These are phyloP conservation scores for Pichia exigua DNA, from an alignment of 805 yeast species.

Conservation along the genomic window DNA sequence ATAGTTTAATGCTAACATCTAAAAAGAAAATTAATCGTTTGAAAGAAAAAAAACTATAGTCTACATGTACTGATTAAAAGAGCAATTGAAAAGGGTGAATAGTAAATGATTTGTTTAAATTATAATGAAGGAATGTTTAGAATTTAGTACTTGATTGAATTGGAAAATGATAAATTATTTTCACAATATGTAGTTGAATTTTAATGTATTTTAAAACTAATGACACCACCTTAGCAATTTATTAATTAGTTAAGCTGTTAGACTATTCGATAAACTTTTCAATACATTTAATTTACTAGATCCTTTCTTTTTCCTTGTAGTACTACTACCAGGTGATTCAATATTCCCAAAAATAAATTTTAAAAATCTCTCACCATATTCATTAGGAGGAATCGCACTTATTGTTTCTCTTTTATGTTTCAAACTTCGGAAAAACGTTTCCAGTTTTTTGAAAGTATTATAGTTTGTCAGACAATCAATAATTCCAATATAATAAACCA, in stretches of 20 bases:
- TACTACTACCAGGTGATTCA: conserved; percentile 8
- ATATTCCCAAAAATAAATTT: conserved; percentile 42
- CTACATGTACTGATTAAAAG: neutral
- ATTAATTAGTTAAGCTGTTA: neutral
- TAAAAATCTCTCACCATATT: conserved; percentile 83
- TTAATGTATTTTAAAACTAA: neutral
- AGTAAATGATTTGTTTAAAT: too few species aligned
- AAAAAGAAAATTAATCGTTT: neutral
- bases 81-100: neutral
- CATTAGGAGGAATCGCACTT: conserved; percentile 85
- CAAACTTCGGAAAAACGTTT: conserved; percentile 77
- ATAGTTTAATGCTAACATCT: neutral
- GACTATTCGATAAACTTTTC: neutral
- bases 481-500: conserved; percentile 84
- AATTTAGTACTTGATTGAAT: neutral
- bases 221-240: neutral
- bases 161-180: neutral
- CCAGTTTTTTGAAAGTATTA: conserved; percentile 64
- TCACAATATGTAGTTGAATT: neutral
- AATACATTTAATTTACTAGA: neutral
- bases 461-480: conserved; percentile 89
- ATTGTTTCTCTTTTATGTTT: conserved; percentile 60
- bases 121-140: neutral
- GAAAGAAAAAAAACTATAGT: neutral
- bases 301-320: neutral